phyloP scores from a whole-genome alignment of 495 filamentous ascomycete species.

The Penicillium arizonense region DNA sequence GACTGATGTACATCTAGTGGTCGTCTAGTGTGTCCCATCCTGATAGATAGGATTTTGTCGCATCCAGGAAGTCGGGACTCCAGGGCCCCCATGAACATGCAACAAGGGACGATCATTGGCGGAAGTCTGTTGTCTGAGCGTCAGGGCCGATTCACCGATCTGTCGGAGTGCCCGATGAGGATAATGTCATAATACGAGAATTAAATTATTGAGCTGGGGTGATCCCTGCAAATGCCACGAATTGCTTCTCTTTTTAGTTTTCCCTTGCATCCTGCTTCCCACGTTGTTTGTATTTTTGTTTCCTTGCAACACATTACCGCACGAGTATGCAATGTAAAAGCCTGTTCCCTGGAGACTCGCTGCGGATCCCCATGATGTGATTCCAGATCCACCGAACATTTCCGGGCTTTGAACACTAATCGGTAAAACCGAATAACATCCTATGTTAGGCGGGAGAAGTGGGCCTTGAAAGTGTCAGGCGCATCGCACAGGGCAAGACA shows the following conservation, averaged over 20 bases:
- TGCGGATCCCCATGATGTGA: background rate
- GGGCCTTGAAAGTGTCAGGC: slow-evolving; percentile 5
- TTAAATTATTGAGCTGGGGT: background rate
- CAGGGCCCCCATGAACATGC: background rate
- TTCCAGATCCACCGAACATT: slow-evolving; percentile 5
- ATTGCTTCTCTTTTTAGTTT: background rate
- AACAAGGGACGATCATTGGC: slow-evolving; percentile 1
- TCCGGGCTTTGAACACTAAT: background rate
- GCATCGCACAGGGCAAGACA: slow-evolving; percentile 18
- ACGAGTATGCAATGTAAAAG: too few relatives aligned
- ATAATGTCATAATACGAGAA: slow-evolving; percentile 1
- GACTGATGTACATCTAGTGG: slow-evolving; percentile 1
- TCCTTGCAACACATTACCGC: background rate
- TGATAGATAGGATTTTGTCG: background rate
- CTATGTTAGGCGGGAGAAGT: background rate
- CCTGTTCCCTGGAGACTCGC: background rate
- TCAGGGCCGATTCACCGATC: slow-evolving; percentile 9
- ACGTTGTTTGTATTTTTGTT: slow-evolving; percentile 6
- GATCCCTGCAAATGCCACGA: slow-evolving; percentile 6
- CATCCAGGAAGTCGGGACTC: slow-evolving; percentile 5
- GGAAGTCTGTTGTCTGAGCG: background rate
- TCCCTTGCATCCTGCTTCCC: slow-evolving; percentile 9
- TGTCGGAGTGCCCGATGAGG: slow-evolving; percentile 14
- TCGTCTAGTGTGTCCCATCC: background rate
- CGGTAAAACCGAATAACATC: too few relatives aligned